These are phyloP conservation scores for Malassezia sp. DNA, from an alignment of 1,284 basidiomycete genomes.

Conservation along the genomic window DNA sequence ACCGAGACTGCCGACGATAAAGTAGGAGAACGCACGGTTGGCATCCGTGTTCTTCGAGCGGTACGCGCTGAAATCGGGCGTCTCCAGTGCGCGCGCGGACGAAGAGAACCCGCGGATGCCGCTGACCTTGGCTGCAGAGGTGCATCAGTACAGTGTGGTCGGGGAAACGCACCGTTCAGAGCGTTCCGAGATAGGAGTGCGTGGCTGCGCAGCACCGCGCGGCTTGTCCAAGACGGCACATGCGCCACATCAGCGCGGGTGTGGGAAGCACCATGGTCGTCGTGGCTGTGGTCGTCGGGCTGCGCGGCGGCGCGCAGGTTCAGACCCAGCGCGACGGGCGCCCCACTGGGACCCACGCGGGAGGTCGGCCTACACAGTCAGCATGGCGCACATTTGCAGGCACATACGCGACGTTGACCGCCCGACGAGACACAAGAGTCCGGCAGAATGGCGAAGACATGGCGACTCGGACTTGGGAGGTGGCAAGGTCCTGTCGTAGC, in stretches of 20 bases:
- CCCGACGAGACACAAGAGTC: slow-evolving; percentile 15
- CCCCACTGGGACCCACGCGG: slow-evolving; percentile 61
- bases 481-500: neutral
- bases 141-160: neutral
- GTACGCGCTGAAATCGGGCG: slow-evolving; percentile 76
- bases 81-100: slow-evolving; percentile 29
- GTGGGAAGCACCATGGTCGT: slow-evolving; percentile 49
- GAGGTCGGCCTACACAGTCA: slow-evolving; percentile 56
- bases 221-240: slow-evolving; percentile 59
- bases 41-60: slow-evolving; percentile 57
- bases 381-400: neutral
- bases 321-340: slow-evolving; percentile 59
- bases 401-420: slow-evolving; percentile 16
- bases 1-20: slow-evolving; percentile 93
- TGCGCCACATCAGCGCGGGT: slow-evolving; percentile 57
- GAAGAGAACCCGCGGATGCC: slow-evolving; percentile 33
- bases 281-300: slow-evolving; percentile 53
- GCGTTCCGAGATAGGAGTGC: slow-evolving; percentile 60
- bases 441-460: slow-evolving; percentile 16
- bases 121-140: slow-evolving; percentile 9
- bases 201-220: slow-evolving; percentile 51
- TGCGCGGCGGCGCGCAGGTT: slow-evolving; percentile 60
- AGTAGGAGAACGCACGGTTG: slow-evolving; percentile 83
- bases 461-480: slow-evolving; percentile 1
- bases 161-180: slow-evolving; percentile 56